A percentile compares a stretch with the other conserved stretches of the same genome.
These are phyloP conservation scores for Hericium rajendrae DNA, from an alignment of 768 basidiomycete species.

Conservation along the genomic window DNA sequence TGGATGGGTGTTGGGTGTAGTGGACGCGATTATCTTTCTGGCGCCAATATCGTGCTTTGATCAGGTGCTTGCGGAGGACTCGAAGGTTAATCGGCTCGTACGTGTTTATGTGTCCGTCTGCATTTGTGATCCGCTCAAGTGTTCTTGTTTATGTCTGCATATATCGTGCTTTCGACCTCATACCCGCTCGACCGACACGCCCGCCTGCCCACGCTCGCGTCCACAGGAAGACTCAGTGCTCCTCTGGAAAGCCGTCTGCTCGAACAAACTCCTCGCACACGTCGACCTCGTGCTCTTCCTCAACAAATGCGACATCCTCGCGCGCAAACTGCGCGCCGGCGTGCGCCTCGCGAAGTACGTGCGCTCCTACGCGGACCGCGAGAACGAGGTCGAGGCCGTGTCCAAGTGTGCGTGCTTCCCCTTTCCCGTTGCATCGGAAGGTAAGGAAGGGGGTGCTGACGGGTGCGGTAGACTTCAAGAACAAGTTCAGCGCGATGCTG, in stretches of 20 bases:
- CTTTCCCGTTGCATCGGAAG: not conserved
- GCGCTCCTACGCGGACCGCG: slow-evolving; percentile 56
- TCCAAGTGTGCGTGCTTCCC: slow-evolving; percentile 45
- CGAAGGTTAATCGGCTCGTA: slow-evolving; percentile 41
- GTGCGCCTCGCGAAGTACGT: slow-evolving; percentile 59
- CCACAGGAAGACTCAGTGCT: slow-evolving; percentile 65
- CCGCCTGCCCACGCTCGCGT: not conserved
- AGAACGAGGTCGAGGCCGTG: slow-evolving; percentile 61
- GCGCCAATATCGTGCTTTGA: slow-evolving; percentile 53
- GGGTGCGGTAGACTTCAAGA: slow-evolving; percentile 41
- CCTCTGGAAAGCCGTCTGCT: slow-evolving; percentile 65
- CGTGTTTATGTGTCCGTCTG: slow-evolving; percentile 2
- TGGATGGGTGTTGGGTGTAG: slow-evolving; percentile 1
- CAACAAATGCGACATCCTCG: slow-evolving; percentile 74
- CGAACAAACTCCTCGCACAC: slow-evolving; percentile 58
- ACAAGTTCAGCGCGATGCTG: slow-evolving; percentile 70
- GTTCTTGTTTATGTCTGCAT: not conserved
- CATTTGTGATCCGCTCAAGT: not conserved
- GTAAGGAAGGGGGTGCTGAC: not conserved
- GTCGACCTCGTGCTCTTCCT: slow-evolving; percentile 74
- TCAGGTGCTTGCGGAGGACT: slow-evolving; percentile 42
- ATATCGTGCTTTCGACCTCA: not conserved
- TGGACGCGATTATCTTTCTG: slow-evolving; percentile 46
- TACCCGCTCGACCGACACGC: too few relatives aligned
- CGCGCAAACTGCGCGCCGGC: slow-evolving; percentile 54